Percentiles rank a stretch among this genome's conserved stretches.
These are phyloP conservation scores for Chaetomiaceae sp. DNA, from an alignment of 2,329 filamentous ascomycete species.

Conservation along the genomic window DNA sequence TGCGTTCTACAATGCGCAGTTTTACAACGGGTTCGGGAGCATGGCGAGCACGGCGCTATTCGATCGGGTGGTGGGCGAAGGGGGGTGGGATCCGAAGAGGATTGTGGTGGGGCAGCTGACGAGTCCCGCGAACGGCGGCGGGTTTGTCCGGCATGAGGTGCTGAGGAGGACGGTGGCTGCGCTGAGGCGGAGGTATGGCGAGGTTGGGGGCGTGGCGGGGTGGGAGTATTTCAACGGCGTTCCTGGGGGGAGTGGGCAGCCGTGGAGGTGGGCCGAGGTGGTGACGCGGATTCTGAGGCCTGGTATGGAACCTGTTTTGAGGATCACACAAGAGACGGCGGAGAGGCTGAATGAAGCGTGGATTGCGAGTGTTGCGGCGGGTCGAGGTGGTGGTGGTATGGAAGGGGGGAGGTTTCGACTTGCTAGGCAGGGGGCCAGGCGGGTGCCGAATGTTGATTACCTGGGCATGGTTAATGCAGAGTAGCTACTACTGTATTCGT, in stretches of 20 bases:
- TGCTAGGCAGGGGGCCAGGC: not conserved
- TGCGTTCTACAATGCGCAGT: constrained; percentile 85
- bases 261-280: constrained; percentile 73
- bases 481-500: not conserved
- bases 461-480: constrained; percentile 29
- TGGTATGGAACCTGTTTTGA: constrained; percentile 17
- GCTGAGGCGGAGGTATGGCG: constrained; percentile 50
- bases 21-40: constrained; percentile 85
- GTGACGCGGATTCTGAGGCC: constrained; percentile 51
- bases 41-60: constrained; percentile 45
- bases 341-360: constrained; percentile 23
- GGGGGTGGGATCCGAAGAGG: constrained; percentile 68
- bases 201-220: constrained; percentile 84
- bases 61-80: constrained; percentile 42
- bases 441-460: constrained; percentile 27
- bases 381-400: not conserved
- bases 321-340: constrained; percentile 24
- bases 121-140: constrained; percentile 66
- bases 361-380: constrained; percentile 20
- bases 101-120: constrained; percentile 80
- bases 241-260: constrained; percentile 57
- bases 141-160: constrained; percentile 47
- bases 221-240: constrained; percentile 92
- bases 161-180: constrained; percentile 41
- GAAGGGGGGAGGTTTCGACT: no score